phyloP scores from a whole-genome alignment of 2,329 filamentous ascomycete species.

The Elsinoe fawcettii region DNA sequence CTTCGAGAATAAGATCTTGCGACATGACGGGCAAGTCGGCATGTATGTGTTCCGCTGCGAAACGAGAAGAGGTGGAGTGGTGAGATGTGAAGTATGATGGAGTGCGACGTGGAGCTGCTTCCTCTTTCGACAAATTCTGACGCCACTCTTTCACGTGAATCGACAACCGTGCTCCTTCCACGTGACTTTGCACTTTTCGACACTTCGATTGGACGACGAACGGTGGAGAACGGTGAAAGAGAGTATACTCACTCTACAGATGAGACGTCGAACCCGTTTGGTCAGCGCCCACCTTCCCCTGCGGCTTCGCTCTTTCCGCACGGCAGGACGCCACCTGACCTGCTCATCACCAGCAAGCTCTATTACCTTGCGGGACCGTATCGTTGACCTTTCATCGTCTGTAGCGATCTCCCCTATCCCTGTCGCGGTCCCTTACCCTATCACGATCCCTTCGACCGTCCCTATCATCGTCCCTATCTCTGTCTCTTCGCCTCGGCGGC shows the following conservation, averaged over 20 bases:
- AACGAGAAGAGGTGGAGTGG: neutral
- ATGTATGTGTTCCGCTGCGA: neutral
- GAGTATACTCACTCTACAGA: neutral
- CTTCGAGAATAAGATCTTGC: neutral
- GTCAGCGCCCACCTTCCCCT: neutral
- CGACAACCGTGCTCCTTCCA: neutral
- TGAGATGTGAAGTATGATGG: neutral
- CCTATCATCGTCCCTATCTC: slow-evolving; percentile 26
- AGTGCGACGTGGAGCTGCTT: neutral
- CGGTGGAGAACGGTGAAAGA: neutral
- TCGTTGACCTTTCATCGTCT: neutral
- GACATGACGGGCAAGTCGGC: neutral
- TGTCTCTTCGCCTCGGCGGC: slow-evolving; percentile 17
- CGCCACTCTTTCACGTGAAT: neutral
- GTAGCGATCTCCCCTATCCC: slow-evolving; percentile 1
- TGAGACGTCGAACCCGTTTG: neutral
- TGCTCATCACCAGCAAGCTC: too few species aligned
- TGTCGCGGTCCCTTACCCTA: neutral
- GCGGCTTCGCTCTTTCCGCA: too few species aligned
- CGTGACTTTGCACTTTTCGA: neutral
- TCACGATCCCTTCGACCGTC: slow-evolving; percentile 21
- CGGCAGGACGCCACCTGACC: too few species aligned
- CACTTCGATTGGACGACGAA: neutral
- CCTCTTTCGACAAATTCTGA: neutral
- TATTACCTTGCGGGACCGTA: too few species aligned